Conservation (phyloP, 495 filamentous ascomycete genomes). For the Hyaloscypha bicolor region DNA sequence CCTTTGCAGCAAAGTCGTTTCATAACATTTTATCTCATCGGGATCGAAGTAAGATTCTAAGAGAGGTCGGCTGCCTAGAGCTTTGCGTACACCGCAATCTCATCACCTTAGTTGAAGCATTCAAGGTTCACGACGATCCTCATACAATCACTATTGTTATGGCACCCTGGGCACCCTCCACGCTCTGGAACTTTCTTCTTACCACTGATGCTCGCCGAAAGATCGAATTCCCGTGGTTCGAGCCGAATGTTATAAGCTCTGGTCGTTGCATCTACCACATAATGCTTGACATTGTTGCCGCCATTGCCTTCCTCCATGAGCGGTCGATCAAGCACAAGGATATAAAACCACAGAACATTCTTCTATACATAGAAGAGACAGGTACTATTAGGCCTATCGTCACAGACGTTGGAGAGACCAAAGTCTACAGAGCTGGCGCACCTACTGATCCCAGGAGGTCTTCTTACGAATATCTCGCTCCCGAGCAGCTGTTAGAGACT, state of each 20-base stretch:
- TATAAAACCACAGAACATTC: constrained; percentile 2
- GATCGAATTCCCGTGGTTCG: background rate
- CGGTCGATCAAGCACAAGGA: constrained; percentile 2
- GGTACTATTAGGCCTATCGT: constrained; percentile 1
- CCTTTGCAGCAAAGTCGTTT: constrained; percentile 2
- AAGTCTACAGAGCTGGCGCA: constrained; percentile 1
- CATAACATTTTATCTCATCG: background rate
- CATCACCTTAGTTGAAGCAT: background rate
- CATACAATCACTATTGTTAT: constrained; percentile 2
- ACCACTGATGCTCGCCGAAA: background rate
- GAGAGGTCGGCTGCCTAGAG: background rate
- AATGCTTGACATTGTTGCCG: constrained; percentile 1
- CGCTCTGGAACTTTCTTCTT: constrained; percentile 1
- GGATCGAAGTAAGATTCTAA: background rate
- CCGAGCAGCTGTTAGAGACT: background rate
- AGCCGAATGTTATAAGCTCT: background rate
- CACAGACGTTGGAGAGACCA: background rate
- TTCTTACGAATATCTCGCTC: background rate
- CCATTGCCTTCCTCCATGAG: background rate
- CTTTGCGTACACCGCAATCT: background rate
- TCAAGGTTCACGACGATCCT: background rate
- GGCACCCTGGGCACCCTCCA: background rate
- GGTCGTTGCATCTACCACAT: background rate
- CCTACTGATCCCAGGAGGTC: background rate
- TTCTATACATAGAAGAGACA: background rate